Conservation (phyloP, 257 asterid genomes). For the Perilla frutescens region DNA sequence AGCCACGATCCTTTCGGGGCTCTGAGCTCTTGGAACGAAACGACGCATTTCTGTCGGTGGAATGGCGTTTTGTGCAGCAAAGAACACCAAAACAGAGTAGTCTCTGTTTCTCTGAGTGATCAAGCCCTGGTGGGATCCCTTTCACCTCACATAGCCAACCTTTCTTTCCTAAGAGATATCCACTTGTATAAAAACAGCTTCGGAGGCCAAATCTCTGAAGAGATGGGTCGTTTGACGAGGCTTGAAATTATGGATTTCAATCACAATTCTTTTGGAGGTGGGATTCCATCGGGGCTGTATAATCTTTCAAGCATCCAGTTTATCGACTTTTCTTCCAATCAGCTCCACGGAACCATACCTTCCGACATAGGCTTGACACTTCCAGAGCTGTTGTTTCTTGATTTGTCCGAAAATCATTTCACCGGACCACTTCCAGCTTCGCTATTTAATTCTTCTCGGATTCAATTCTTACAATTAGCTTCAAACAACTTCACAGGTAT, state of each 20-base stretch:
- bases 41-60: constrained; percentile 7
- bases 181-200: no score
- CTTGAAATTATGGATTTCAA: not conserved
- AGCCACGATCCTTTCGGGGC: not conserved
- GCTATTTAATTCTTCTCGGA: constrained; percentile 30
- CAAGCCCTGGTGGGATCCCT: not conserved
- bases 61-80: not conserved
- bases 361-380: constrained; percentile 28
- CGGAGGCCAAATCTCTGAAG: no score
- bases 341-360: constrained; percentile 37
- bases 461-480: not conserved
- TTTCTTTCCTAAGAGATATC: constrained; percentile 1
- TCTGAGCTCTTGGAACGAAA: constrained; percentile 7
- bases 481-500: constrained; percentile 40
- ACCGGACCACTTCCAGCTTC: constrained; percentile 37
- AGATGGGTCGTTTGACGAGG: not conserved
- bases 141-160: constrained; percentile 17
- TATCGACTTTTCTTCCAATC: not conserved
- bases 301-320: not conserved
- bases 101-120: not conserved
- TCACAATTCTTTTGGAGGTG: not conserved
- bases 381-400: constrained; percentile 22
- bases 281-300: not conserved
- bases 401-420: constrained; percentile 28
- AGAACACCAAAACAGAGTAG: not conserved